A percentile compares a stretch with the other conserved stretches of the same genome.
Evolutionary conservation across 495 filamentous ascomycete genomes (phyloP).

Genomic region (Penicillium bialowiezense): DNA sequence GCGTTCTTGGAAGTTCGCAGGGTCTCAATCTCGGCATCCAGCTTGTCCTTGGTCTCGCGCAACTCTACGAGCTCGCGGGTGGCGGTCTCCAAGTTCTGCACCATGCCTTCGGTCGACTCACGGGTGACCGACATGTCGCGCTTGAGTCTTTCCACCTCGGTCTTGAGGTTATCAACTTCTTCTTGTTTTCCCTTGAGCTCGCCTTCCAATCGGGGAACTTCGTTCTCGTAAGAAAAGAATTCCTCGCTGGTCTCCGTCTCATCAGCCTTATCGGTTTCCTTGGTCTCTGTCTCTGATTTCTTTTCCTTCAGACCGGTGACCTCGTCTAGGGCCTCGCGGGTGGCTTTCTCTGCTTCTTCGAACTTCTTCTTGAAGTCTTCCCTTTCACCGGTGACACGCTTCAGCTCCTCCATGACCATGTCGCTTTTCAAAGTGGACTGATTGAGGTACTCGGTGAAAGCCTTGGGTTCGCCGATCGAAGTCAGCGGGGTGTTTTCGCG

Average conservation of each 20-base stretch:
- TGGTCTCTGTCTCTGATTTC: constrained; percentile 17
- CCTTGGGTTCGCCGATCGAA: constrained; percentile 79
- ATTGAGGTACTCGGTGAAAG: constrained; percentile 90
- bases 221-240: constrained; percentile 84
- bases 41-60: constrained; percentile 55
- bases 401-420: constrained; percentile 91
- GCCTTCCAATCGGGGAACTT: constrained; percentile 63
- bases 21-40: constrained; percentile 44
- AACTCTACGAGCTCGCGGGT: constrained; percentile 56
- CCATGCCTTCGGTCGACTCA: constrained; percentile 64
- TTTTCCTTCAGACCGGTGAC: constrained; percentile 48
- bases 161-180: constrained; percentile 64
- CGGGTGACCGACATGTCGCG: constrained; percentile 53
- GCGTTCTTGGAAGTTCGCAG: constrained; percentile 28
- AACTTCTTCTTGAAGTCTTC: constrained; percentile 76
- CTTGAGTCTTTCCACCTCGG: constrained; percentile 55
- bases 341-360: constrained; percentile 63
- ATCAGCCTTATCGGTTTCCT: constrained; percentile 19
- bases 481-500: constrained; percentile 89
- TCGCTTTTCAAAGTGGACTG: constrained; percentile 82
- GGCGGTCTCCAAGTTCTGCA: constrained; percentile 57
- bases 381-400: constrained; percentile 75
- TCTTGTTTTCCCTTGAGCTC: constrained; percentile 60
- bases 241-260: constrained; percentile 60
- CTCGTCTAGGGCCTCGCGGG: constrained; percentile 55